Evolutionary conservation across 768 basidiomycete genomes (phyloP), one percentile per base, ranked within the genome.

Genomic region (Suillus lakei): DNA sequence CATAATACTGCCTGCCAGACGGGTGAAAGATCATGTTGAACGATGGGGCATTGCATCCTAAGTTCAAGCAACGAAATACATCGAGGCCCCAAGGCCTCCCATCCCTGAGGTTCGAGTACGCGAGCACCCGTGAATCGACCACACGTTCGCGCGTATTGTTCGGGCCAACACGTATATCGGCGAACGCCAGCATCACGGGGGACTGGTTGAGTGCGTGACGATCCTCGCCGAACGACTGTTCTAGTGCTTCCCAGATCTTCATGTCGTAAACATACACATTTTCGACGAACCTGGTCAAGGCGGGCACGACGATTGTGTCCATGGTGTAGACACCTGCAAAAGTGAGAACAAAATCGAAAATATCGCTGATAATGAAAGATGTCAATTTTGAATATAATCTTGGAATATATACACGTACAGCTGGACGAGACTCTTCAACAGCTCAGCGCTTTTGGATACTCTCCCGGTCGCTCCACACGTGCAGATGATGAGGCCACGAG

Each of bases 231-330:
- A n/a, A n/a, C n/a, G n/a, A n/a, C n/a, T 26, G 34, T n/a, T 32
- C 23, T 4, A 62, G 30, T 12, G 30, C 61, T 5, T n/a, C 21
- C 61, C 61, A 62, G 4, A 48, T 28, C 21, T 38, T 34, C 61
- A 62, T 62, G 21, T 46, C 34, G 6, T 62, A 62, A 2, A 62
- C 7, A n/a, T 18, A 62, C 15, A 62, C 61, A n/a, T 62, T 62
- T 30, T 62, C 61, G 4, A 51, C 6, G 30, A 62, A 62, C 13
- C 32, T 16, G 6, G 21, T 51, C 10, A 61, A 15, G 6, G 61
- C 44, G 1, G 48, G 61, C 1, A n/a, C 48, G 1, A 62, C 30
- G 10, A 62, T 1, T 1, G 16, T 12, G 16, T 34, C 30, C 3
- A 62, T 34, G 5, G 48, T 62, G 0, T 12, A 28, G 0, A 18